These are phyloP conservation scores for Eucommia ulmoides DNA, from an alignment of 257 asterid species.

Conservation along the genomic window DNA sequence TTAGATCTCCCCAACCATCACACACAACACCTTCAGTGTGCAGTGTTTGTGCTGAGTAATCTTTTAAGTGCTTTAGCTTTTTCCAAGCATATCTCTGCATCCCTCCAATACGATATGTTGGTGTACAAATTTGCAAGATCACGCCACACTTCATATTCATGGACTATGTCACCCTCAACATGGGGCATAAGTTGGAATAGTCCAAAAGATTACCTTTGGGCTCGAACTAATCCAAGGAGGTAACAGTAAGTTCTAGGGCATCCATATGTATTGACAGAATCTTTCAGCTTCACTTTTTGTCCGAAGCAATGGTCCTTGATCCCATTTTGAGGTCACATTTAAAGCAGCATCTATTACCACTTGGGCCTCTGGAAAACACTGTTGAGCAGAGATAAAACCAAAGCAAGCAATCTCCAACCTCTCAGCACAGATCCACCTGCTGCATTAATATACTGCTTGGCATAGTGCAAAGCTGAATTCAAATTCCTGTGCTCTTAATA, in stretches of 20 bases:
- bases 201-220: slow-evolving; percentile 72
- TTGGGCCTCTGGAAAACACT: slow-evolving; percentile 74
- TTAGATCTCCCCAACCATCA: slow-evolving; percentile 51
- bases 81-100: slow-evolving; percentile 78
- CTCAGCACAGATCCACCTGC: slow-evolving; percentile 77
- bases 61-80: slow-evolving; percentile 72
- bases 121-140: slow-evolving; percentile 86
- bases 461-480: slow-evolving; percentile 71
- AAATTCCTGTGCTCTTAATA: slow-evolving; percentile 84
- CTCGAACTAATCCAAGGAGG: slow-evolving; percentile 92
- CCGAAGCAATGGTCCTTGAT: slow-evolving; percentile 85
- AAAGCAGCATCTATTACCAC: slow-evolving; percentile 88
- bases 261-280: slow-evolving; percentile 60
- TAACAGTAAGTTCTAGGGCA: slow-evolving; percentile 76
- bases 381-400: slow-evolving; percentile 87
- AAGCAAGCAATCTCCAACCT: slow-evolving; percentile 93
- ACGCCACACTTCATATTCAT: slow-evolving; percentile 92
- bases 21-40: slow-evolving; percentile 76
- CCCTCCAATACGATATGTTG: slow-evolving; percentile 86
- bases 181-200: slow-evolving; percentile 41
- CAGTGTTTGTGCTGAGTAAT: slow-evolving; percentile 74
- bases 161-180: slow-evolving; percentile 68
- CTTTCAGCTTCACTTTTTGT: slow-evolving; percentile 82
- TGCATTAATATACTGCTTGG: slow-evolving; percentile 71
- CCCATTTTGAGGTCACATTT: slow-evolving; percentile 94